Evolutionary conservation across 2,329 filamentous ascomycete genomes (phyloP), one percentile per base, ranked within the genome.

Genomic region (Periconia sp.): DNA sequence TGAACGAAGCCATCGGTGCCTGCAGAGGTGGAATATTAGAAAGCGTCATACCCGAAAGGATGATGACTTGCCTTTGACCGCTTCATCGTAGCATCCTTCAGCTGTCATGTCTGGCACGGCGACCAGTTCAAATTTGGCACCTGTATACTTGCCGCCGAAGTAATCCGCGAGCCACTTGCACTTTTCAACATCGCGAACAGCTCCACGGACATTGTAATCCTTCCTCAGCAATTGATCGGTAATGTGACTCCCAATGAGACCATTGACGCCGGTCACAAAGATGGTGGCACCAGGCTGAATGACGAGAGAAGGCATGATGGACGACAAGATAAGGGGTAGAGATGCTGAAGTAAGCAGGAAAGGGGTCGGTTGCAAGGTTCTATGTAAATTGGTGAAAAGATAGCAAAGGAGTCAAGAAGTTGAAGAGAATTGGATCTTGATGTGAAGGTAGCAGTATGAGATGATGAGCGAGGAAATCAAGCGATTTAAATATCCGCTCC

Each of bases 1-100:
- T 80, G 77, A 12, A 73, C 63, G 35, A 80, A 66, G 4, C 72
- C 74, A 2, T 69, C 23, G 55, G 72, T 22, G 4, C 44, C 61
- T 63, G 18, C 0, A 11, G 7, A 4, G 7, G 6, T 6, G 8
- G 4, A 6, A 11, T 5, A 13, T 52, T 21, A 49, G 30, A 19
- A 18, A 10, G 11, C 15, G n/a, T 4, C 16, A 4, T 5, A 8
- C 4, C 16, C 12, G 2, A n/a, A 16, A 25, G 15, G 19, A 18
- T 9, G 4, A 17, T 3, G 6, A 23, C 66, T 25, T 43, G 63
- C 63, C 62, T 54, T 66, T 44, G 4, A 66, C 52, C 1, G 50
- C 50, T 11, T 59, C 49, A 10, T 62, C 56, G 24, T 61, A 68
- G 17, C 58, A 61, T 0, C 59, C 53, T 6, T 61, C 51, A 10